A percentile compares a stretch with the other conserved stretches of the same genome.
Conservation (phyloP, 2,329 filamentous ascomycete genomes). For the Alternaria angustiovoidea region DNA sequence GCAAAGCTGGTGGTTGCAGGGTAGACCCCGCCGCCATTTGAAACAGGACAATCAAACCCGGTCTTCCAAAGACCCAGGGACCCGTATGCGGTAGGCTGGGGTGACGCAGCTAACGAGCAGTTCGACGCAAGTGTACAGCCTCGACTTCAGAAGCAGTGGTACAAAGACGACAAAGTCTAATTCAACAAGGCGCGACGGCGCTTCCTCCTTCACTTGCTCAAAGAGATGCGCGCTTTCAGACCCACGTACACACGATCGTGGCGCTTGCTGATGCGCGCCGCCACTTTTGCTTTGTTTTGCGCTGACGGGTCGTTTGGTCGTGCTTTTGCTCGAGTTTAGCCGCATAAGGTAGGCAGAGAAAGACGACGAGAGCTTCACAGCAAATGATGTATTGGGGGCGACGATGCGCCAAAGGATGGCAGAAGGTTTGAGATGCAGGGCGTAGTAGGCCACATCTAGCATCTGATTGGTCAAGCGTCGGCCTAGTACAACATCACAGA, state of each 20-base stretch:
- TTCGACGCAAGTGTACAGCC: slow-evolving; percentile 17
- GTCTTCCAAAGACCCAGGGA: slow-evolving; percentile 24
- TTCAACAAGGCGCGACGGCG: slow-evolving; percentile 7
- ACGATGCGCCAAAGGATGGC: slow-evolving; percentile 20
- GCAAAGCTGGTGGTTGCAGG: slow-evolving; percentile 24
- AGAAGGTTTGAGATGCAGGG: slow-evolving; percentile 26
- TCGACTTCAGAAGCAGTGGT: slow-evolving; percentile 10
- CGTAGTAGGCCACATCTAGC: slow-evolving; percentile 3
- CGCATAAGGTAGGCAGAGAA: slow-evolving; percentile 17
- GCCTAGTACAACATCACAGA: slow-evolving; percentile 1
- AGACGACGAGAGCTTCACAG: slow-evolving; percentile 8
- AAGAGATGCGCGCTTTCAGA: slow-evolving; percentile 8
- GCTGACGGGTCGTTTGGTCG: slow-evolving; percentile 9
- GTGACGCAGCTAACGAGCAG: slow-evolving; percentile 30
- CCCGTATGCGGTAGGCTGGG: slow-evolving; percentile 27
- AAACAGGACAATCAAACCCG: slow-evolving; percentile 39
- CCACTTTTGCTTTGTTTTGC: slow-evolving; percentile 14
- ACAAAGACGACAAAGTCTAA: slow-evolving; percentile 12
- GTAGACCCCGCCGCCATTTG: slow-evolving; percentile 29
- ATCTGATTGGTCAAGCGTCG: slow-evolving; percentile 12
- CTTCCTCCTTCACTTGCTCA: slow-evolving; percentile 1
- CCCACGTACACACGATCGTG: slow-evolving; percentile 5
- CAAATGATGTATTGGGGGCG: slow-evolving; percentile 17
- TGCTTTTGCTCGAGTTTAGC: slow-evolving; percentile 20
- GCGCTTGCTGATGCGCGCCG: slow-evolving; percentile 21